These are phyloP conservation scores for Tricholoma furcatifolium DNA, from an alignment of 768 basidiomycete species.

Conservation along the genomic window DNA sequence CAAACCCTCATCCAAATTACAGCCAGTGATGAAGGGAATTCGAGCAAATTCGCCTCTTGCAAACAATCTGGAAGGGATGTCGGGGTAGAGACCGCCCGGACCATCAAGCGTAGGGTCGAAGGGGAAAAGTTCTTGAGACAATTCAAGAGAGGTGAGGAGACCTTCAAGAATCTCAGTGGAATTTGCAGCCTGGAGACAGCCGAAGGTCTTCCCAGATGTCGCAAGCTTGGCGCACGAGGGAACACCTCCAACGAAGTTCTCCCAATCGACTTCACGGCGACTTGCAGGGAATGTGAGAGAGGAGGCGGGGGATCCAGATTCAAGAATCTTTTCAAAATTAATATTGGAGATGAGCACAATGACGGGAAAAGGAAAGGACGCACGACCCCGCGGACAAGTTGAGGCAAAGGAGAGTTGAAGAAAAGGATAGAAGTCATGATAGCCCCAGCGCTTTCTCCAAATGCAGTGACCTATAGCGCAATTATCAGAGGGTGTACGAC, in stretches of 20 bases:
- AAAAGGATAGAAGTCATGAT: slow-evolving; percentile 37
- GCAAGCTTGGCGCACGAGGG: slow-evolving; percentile 22
- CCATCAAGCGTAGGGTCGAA: slow-evolving; percentile 44
- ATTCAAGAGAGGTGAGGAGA: slow-evolving; percentile 16
- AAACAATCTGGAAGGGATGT: slow-evolving; percentile 33
- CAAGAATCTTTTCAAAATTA: slow-evolving; percentile 33
- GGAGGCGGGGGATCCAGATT: slow-evolving; percentile 39
- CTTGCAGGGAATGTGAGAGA: slow-evolving; percentile 27
- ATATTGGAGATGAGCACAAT: background rate
- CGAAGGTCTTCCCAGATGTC: slow-evolving; percentile 29
- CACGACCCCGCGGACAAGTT: slow-evolving; percentile 31
- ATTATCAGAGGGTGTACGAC: background rate
- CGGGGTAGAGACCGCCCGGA: slow-evolving; percentile 34
- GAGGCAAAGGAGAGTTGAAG: slow-evolving; percentile 27
- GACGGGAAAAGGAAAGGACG: slow-evolving; percentile 4
- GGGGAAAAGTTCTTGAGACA: slow-evolving; percentile 26
- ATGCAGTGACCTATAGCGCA: slow-evolving; percentile 36
- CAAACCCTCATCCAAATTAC: slow-evolving; percentile 44
- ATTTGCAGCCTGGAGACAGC: slow-evolving; percentile 28
- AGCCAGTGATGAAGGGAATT: slow-evolving; percentile 45
- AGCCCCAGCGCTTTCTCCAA: slow-evolving; percentile 51
- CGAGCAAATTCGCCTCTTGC: slow-evolving; percentile 31
- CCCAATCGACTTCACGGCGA: slow-evolving; percentile 25
- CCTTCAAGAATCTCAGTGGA: slow-evolving; percentile 29
- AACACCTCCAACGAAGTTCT: slow-evolving; percentile 29